Conservation (phyloP, 2,329 filamentous ascomycete species). For the Mollisia scopiformis region DNA sequence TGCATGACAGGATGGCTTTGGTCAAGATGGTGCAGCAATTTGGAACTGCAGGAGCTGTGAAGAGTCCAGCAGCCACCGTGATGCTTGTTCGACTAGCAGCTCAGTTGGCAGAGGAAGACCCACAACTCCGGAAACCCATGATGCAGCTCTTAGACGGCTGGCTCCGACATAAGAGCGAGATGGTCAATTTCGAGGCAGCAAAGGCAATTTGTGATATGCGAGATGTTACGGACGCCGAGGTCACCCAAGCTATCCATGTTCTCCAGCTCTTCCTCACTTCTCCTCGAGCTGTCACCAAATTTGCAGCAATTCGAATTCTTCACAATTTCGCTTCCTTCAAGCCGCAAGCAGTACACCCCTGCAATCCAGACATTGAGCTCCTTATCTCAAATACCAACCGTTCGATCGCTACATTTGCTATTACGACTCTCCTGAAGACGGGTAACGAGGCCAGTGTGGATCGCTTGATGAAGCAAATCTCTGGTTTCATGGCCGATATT, state of each 20-base stretch:
- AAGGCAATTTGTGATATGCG: conserved; percentile 97
- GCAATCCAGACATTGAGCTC: conserved; percentile 96
- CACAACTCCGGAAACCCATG: conserved; percentile 89
- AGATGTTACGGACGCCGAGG: conserved; percentile 90
- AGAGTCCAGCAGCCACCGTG: conserved; percentile 90
- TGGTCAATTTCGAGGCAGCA: conserved; percentile 99
- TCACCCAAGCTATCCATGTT: conserved; percentile 89
- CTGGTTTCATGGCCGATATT: conserved; percentile 97
- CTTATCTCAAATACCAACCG: conserved; percentile 97
- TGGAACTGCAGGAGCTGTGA: conserved; percentile 85
- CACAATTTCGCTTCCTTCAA: conserved; percentile 98
- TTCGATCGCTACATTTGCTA: conserved; percentile 97
- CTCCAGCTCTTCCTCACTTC: conserved; percentile 97
- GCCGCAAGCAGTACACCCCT: conserved; percentile 85
- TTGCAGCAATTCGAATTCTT: conserved; percentile 92
- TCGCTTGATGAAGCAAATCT: conserved; percentile 97
- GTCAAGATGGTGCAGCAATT: conserved; percentile 99
- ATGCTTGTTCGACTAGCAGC: conserved; percentile 92
- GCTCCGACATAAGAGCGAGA: conserved; percentile 98
- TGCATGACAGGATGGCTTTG: conserved; percentile 95
- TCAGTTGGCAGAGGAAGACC: conserved; percentile 92
- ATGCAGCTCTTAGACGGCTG: conserved; percentile 95
- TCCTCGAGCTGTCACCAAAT: conserved; percentile 94
- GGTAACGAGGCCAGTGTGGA: conserved; percentile 98
- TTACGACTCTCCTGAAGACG: conserved; percentile 96